Percentiles rank a stretch among this genome's conserved stretches.
These are phyloP conservation scores for Fusarium pilosicola DNA, from an alignment of 2,329 filamentous ascomycete species.

Conservation along the genomic window DNA sequence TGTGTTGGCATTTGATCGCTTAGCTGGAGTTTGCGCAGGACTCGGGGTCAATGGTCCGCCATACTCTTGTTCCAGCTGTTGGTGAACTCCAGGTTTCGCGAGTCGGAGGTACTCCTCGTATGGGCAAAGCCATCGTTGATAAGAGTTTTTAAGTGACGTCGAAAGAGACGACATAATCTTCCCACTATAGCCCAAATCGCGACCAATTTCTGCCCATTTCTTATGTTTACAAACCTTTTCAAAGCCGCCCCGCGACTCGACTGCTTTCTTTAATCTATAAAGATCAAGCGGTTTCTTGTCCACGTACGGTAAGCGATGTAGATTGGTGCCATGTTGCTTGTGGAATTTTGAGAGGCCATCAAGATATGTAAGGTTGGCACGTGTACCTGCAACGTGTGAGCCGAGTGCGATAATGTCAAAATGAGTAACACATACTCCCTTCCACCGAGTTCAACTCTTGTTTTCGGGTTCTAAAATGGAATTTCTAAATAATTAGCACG, in stretches of 20 bases:
- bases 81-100: conserved; percentile 95
- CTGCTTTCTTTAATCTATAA: conserved; percentile 95
- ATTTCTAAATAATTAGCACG: conserved; percentile 68
- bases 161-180: conserved; percentile 99
- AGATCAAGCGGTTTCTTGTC: conserved; percentile 97
- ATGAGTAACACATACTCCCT: conserved; percentile 75
- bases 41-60: conserved; percentile 89
- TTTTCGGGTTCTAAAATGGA: conserved; percentile 95
- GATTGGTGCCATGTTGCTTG: conserved; percentile 93
- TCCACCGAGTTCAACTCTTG: conserved; percentile 98
- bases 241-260: conserved; percentile 93
- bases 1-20: conserved; percentile 68
- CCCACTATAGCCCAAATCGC: conserved; percentile 95
- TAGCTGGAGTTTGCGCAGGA: conserved; percentile 75
- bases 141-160: conserved; percentile 97
- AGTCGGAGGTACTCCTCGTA: conserved; percentile 94
- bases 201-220: conserved; percentile 98
- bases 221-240: conserved; percentile 97
- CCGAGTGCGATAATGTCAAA: not conserved
- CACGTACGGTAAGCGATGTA: conserved; percentile 94
- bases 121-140: conserved; percentile 94
- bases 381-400: conserved; percentile 74
- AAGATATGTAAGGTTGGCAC: conserved; percentile 94
- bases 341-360: conserved; percentile 96
- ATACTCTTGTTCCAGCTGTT: conserved; percentile 92